Base-by-base conservation (phyloP, 1,139 yeast species). In the Diutina siamensis region DNA sequence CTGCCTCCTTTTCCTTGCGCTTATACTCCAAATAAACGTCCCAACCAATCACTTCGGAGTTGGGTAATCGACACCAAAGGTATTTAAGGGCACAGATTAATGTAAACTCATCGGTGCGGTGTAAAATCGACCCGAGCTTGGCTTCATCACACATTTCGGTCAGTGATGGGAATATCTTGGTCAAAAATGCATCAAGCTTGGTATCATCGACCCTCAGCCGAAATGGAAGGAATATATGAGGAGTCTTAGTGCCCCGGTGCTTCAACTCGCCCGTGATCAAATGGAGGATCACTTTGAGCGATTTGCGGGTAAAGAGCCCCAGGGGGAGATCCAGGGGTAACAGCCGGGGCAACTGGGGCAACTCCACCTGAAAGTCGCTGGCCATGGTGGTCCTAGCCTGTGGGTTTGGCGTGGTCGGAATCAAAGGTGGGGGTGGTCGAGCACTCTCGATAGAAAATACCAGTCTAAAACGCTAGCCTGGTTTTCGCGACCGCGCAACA, bases 31-130 rank as follows among this genome's bases (percentile, higher is more conserved):
- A 67, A 58, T 88, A 88, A 1, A 86, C 79, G 49, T 81, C 83
- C 94, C 95, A 86, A 0, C 95, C 94, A 40, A 88, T 79, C 31
- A 87, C 72, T 52, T 89, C 89, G 50, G 78, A 77, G 48, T 82
- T 82, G 2, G 92, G 92, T 28, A 88, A 63, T 51, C 97, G 66
- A 50, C 92, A 76, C 97, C 97, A 88, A 46, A 88, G 68, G 62
- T 83, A 87, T 57, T 85, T 87, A 49, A 87, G 65, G 3, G 80
- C 80, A 49, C 88, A 77, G 45, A 84, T 78, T 44, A 86, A 64
- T 0, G 92, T 83, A 58, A 74, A 78, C 50, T 76, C 84, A 53
- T 81, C 84, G 2, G 80, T 72, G 44, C 62, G 55, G 44, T 62
- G 56, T 13, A 80, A 64, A 1, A 71, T 62, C 33, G 61, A 57